Base-by-base conservation (phyloP, 345 rosid species). In the Gossypium ekmanianum region DNA sequence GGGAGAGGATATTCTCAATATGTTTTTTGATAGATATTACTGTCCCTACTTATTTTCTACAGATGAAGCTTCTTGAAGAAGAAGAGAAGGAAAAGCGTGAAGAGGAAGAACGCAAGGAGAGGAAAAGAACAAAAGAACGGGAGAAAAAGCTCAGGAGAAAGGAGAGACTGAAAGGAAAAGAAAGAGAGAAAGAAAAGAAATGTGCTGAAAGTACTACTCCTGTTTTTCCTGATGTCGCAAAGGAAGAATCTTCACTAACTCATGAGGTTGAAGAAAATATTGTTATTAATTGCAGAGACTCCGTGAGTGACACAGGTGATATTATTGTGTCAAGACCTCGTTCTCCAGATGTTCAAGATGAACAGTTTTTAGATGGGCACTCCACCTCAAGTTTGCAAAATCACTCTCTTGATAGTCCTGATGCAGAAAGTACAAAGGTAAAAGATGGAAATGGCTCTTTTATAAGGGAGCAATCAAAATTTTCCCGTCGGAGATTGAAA, bases 31-130 rank as follows among this genome's bases (percentile, higher is more conserved):
- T 62, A 62, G 12, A 45, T 59, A 48, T 64, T 69, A 77, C 61
- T 66, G 41, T 83, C 56, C 55, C 73, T 64, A 18, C 61, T 43
- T 73, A 34, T 52, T 71, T 79, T 72, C 65, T 75, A 73, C 89
- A 94, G 98, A 84, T 75, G 77, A 92, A 88, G 84, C 97, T 94
- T 84, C 92, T 94, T 41, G 97, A 94, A 80, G 98, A 94, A 86
- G 98, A 94, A 83, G 98, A 94, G 83, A 88, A 83, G 76, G 98
- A 94, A 85, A 92, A 92, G 80, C 94, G 87, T 77, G 98, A 92
- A 76, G 98, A 94, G 83, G 98, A 94, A 81, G 95, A 92, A 41
- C 92, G 94, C 24, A 94, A 85, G 83, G 97, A 91, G 83, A 85
- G 95, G 83, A 91, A 86, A 85, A 90, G 90, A 87, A 82, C 85